Conservation (phyloP, 192 early-diverging fungal genomes). For the Mortierella hygrophila region DNA sequence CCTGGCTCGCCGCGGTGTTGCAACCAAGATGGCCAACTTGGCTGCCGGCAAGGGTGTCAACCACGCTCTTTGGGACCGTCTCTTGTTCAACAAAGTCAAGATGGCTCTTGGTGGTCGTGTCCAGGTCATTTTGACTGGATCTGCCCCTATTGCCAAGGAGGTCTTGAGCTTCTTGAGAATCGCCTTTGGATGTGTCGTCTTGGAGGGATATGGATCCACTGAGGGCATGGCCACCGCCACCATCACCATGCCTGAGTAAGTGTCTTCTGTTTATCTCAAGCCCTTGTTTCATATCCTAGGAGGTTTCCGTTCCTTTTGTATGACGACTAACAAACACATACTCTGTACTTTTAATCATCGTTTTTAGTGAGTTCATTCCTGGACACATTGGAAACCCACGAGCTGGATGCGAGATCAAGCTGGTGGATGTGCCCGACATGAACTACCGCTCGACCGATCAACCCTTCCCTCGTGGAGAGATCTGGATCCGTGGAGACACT, state of each 20-base stretch:
- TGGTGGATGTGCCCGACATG: constrained; percentile 92
- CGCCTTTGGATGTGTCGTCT: constrained; percentile 72
- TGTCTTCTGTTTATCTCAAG: not conserved
- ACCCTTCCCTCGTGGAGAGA: constrained; percentile 89
- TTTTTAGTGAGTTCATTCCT: constrained; percentile 65
- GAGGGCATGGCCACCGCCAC: constrained; percentile 61
- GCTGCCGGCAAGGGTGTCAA: constrained; percentile 68
- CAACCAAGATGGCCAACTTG: constrained; percentile 72
- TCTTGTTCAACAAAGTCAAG: constrained; percentile 90
- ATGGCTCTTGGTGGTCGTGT: constrained; percentile 84
- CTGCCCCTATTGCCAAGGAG: constrained; percentile 76
- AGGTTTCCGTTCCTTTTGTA: no score
- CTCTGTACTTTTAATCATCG: not conserved
- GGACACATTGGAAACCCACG: constrained; percentile 79
- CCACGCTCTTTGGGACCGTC: constrained; percentile 86
- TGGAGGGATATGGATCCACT: constrained; percentile 70
- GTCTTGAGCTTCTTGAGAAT: constrained; percentile 78
- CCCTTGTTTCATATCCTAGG: no score
- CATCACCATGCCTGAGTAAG: constrained; percentile 43
- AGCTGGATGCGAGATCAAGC: constrained; percentile 78
- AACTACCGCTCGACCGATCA: constrained; percentile 80
- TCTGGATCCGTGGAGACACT: constrained; percentile 81
- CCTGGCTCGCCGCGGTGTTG: constrained; percentile 71
- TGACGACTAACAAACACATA: no score
- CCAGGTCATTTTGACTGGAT: constrained; percentile 74